phyloP scores from a whole-genome alignment of 768 basidiomycete species.

The Rhodotorula sphaerocarpa region DNA sequence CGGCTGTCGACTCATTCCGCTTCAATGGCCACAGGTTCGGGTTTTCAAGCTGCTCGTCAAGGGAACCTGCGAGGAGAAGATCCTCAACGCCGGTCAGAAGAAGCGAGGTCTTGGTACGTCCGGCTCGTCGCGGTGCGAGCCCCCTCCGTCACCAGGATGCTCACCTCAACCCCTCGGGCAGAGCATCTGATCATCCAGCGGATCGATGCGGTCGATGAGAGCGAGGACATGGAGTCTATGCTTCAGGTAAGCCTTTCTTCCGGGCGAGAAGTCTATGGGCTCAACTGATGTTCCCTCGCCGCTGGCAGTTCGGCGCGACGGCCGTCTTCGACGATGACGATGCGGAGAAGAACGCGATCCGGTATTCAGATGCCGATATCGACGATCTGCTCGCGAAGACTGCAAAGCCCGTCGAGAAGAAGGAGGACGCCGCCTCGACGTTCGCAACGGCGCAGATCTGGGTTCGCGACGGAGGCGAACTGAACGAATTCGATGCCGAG shows the following conservation, averaged over 20 bases:
- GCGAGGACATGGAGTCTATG: constrained; percentile 78
- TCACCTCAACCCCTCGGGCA: too few species aligned
- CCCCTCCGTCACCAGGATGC: too few species aligned
- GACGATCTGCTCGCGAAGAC: constrained; percentile 40
- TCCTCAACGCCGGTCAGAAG: constrained; percentile 34
- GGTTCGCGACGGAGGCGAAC: constrained; percentile 64
- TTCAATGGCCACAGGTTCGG: constrained; percentile 12
- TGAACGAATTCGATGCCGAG: constrained; percentile 47
- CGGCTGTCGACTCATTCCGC: not conserved
- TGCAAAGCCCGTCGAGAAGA: constrained; percentile 11
- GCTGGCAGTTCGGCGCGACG: constrained; percentile 22
- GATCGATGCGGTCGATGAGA: constrained; percentile 51
- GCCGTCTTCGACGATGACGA: constrained; percentile 25
- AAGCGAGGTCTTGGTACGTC: constrained; percentile 58
- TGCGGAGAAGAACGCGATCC: constrained; percentile 14
- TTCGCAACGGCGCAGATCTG: constrained; percentile 90
- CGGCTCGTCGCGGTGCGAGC: too few species aligned
- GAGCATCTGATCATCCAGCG: constrained; percentile 33
- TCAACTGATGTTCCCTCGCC: not conserved
- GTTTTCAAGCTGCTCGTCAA: constrained; percentile 84
- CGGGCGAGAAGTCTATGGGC: too few species aligned
- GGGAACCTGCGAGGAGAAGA: constrained; percentile 57
- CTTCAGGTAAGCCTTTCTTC: constrained; percentile 43
- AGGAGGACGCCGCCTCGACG: constrained; percentile 38
- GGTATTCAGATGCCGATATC: constrained; percentile 23